Evolutionary conservation across 805 yeast genomes (phyloP).

Genomic region (Ascoidea tarda): DNA sequence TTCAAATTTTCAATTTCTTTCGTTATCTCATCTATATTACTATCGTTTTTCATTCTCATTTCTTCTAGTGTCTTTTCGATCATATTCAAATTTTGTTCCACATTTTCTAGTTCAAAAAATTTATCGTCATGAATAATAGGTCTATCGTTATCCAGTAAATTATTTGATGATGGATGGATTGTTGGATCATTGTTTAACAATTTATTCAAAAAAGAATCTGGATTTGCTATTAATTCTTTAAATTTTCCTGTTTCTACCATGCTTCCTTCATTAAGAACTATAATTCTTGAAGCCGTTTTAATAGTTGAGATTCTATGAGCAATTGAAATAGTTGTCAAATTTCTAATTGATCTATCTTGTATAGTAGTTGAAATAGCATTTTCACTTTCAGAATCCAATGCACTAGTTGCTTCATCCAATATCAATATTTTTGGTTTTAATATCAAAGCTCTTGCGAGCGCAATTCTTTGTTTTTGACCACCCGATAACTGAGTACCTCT

Average conservation of each 20-base stretch:
- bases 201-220: conserved; percentile 20
- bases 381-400: conserved; percentile 81
- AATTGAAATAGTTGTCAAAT: conserved; percentile 70
- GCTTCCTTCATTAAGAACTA: conserved; percentile 62
- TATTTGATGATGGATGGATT: background rate
- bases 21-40: background rate
- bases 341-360: conserved; percentile 34
- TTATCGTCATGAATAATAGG: background rate
- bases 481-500: conserved; percentile 85
- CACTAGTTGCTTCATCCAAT: conserved; percentile 91
- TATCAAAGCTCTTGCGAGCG: conserved; percentile 77
- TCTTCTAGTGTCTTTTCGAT: background rate
- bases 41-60: background rate
- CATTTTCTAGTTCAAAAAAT: background rate
- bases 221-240: conserved; percentile 30
- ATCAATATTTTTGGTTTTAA: conserved; percentile 69
- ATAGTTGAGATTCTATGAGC: conserved; percentile 90
- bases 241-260: conserved; percentile 65
- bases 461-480: conserved; percentile 89
- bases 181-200: conserved; percentile 16
- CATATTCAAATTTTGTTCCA: background rate
- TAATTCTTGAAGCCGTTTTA: conserved; percentile 62
- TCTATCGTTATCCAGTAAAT: background rate
- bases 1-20: background rate
- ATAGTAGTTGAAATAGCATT: conserved; percentile 70